Evolutionary conservation across 441 rosid genomes (phyloP), one percentile per base, ranked within the genome.

Genomic region (Aleurites moluccanus): DNA sequence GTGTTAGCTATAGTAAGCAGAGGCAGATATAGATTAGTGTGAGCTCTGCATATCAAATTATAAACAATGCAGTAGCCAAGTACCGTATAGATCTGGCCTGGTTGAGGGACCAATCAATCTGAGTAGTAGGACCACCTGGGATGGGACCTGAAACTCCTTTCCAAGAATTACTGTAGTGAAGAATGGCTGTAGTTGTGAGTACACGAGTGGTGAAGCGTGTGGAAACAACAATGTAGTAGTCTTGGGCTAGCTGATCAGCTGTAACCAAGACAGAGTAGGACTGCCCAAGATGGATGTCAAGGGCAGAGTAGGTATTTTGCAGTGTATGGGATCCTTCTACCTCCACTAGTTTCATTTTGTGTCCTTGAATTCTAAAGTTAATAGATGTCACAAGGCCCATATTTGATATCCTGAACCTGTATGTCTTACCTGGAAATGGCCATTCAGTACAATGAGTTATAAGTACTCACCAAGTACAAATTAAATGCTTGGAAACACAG

Each of bases 21-120:
- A 38, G 40, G 40, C 2, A 30, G 33, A 30, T 30, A 30, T 3
- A 30, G 2, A 30, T 2, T 30, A 30, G 33, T 2, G 33, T 2
- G 3, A 30, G 33, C 3, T 38, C 40, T 38, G 40, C 40, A 38
- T 9, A 38, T 38, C 30, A 30, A 68, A 11, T 67, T 47, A 49
- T 60, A 60, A 60, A 27, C 38, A 64, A 14, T 38, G 40, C 40
- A 38, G 69, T 21, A 71, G 6, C 40, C 9, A 42, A 35, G 15
- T 81, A 89, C 99, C 98, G 87, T 27, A 93, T 82, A n/a, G 96
- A 83, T 65, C 94, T 91, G 25, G 97, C 99, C 85, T 96, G 97
- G 80, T 88, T 87, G 73, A 96, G 80, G 20, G 99, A 93, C 95
- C 92, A 92, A 73, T 82, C 72, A 63, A 81, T 92, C 53, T 91